Evolutionary conservation across 257 asterid genomes (phyloP), one percentile per base, ranked within the genome.

Genomic region (Ilex asprella): DNA sequence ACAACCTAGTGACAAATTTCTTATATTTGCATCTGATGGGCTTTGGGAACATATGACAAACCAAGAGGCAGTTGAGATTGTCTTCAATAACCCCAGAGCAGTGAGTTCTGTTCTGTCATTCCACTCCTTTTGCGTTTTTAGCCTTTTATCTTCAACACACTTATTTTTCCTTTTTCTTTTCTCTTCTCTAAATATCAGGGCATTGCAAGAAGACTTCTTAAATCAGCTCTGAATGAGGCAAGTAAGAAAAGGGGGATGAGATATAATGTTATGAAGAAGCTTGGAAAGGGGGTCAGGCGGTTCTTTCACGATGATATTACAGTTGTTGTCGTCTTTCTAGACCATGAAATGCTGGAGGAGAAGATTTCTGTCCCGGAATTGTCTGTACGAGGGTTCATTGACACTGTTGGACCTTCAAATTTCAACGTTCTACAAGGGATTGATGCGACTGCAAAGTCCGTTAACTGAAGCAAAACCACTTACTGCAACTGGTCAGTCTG

Each of bases 21-120:
- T 91, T 64, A 87, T 85, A 39, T 85, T 91, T 65, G 97, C 96
- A 54, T 91, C 97, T 11, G 96, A 79, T 73, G 97, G 97, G 57
- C 96, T 87, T 59, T 90, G 97, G 97, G 89, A 90, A 56, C 78
- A 70, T 73, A 70, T 90, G 73, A 64, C 87, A 1, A 87, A 85
- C 70, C 86, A 90, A 60, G 80, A 87, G 75, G 91, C 89, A 14
- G 96, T 80, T 11, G 85, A 85, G 70, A 81, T 90, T 16, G 96
- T 90, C 55, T 80, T 87, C 63, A 82, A 73, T 41, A 73, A 77
- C 78, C 95, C 97, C 3, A 81, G 89, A 76, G 66, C 15, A 81
- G 97, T 87, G 60, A 7, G 79, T 65, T 47, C 14, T 29, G 32
- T 46, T 56, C 29, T 39, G 14, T 14, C 16, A 1, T 21, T 21